phyloP scores from a whole-genome alignment of 495 filamentous ascomycete genomes.

The Platismatia glauca region DNA sequence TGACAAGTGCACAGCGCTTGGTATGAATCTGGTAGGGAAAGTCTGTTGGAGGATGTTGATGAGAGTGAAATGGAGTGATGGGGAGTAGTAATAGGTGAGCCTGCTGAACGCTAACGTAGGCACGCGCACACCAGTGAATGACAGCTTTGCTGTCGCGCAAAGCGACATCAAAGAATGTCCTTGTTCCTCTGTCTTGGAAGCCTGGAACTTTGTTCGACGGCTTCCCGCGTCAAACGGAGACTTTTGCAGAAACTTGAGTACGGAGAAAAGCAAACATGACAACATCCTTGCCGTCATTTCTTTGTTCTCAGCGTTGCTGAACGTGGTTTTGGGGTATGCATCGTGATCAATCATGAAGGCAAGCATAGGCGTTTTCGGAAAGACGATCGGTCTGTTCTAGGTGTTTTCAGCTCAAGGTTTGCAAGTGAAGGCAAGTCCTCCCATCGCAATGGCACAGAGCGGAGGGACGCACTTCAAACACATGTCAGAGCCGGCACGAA shows the following conservation, averaged over 20 bases:
- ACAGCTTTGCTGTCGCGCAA: neutral
- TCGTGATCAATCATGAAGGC: no score
- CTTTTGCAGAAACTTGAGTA: no score
- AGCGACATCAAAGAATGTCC: neutral
- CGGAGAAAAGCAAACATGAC: neutral
- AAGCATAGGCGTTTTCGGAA: neutral
- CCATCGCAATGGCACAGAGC: neutral
- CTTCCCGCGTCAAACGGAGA: neutral
- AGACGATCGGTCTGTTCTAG: neutral
- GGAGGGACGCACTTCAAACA: no score
- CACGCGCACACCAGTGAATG: neutral
- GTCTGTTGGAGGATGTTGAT: neutral
- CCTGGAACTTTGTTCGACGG: neutral
- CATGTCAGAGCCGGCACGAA: no score
- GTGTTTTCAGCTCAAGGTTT: neutral
- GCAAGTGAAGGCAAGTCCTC: neutral
- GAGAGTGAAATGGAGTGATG: conserved; percentile 8
- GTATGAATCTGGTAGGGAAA: neutral
- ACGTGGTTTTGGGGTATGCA: no score
- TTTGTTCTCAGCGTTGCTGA: neutral
- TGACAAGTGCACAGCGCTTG: neutral
- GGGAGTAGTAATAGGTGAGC: conserved; percentile 4
- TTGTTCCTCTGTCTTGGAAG: neutral
- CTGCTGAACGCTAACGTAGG: neutral
- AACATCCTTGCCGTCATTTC: neutral